A percentile compares a stretch with the other conserved stretches of the same genome.
phyloP scores from a whole-genome alignment of 192 early-diverging fungal genomes.

The Thamnidium elegans region DNA sequence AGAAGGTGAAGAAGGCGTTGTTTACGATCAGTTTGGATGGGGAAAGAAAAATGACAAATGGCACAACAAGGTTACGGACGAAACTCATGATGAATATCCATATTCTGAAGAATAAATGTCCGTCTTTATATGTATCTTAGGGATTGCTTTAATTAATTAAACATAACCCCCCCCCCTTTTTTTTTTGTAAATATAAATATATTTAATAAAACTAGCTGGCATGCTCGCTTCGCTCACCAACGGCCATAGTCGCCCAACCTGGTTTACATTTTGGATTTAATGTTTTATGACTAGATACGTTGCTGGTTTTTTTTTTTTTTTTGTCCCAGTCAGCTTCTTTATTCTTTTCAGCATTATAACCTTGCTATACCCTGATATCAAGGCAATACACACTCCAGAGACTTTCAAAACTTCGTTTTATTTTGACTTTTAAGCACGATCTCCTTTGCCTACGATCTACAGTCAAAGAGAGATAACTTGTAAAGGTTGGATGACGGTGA shows the following conservation, averaged over 20 bases:
- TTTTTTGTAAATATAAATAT: background rate
- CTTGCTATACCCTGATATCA: constrained; percentile 1
- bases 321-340: constrained; percentile 1
- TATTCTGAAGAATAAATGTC: constrained; percentile 3
- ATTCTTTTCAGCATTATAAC: constrained; percentile 4
- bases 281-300: background rate
- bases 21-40: background rate
- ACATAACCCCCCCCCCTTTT: background rate
- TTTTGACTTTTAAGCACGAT: constrained; percentile 1
- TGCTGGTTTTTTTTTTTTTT: constrained; percentile 4
- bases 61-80: constrained; percentile 1
- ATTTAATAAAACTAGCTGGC: constrained; percentile 4
- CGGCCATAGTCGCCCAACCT: background rate
- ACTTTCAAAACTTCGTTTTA: background rate
- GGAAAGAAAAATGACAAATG: constrained; percentile 1
- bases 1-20: constrained; percentile 3
- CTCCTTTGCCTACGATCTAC: constrained; percentile 4
- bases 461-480: constrained; percentile 4
- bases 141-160: constrained; percentile 1
- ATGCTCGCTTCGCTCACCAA: constrained; percentile 1
- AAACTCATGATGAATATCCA: constrained; percentile 2
- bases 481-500: constrained; percentile 2
- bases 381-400: background rate
- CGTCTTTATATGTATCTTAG: background rate
- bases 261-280: constrained; percentile 2